Conservation (phyloP, 2,329 filamentous ascomycete genomes). For the Tricladium varicosporioides region DNA sequence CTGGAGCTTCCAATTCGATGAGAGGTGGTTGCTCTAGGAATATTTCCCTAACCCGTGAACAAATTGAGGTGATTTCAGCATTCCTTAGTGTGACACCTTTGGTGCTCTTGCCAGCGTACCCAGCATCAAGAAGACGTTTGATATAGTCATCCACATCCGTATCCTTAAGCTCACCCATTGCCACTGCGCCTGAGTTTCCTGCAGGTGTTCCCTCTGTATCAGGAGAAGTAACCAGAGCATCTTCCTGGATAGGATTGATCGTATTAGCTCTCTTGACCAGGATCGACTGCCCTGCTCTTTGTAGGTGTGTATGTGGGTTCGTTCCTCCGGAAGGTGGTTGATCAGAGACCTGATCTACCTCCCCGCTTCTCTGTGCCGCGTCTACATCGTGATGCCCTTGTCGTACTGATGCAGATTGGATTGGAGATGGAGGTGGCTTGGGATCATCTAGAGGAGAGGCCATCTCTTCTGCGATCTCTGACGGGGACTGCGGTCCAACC, state of each 20-base stretch:
- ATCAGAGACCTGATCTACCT: conserved; percentile 94
- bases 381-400: conserved; percentile 74
- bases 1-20: conserved; percentile 86
- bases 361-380: conserved; percentile 79
- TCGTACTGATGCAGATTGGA: conserved; percentile 72
- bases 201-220: conserved; percentile 45
- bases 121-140: conserved; percentile 87
- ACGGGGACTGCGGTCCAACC: conserved; percentile 27
- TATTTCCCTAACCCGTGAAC: conserved; percentile 81
- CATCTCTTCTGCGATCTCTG: conserved; percentile 36
- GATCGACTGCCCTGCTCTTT: conserved; percentile 84
- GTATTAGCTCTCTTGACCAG: conserved; percentile 71
- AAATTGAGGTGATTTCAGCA: conserved; percentile 93
- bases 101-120: conserved; percentile 93
- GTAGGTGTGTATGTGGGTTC: conserved; percentile 54
- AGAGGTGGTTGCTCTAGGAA: conserved; percentile 90
- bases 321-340: conserved; percentile 71
- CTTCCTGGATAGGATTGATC: conserved; percentile 61
- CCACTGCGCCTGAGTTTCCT: conserved; percentile 56
- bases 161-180: conserved; percentile 86
- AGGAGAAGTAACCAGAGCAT: conserved; percentile 36
- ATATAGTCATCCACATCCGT: conserved; percentile 98
- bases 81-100: conserved; percentile 98
- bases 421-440: conserved; percentile 78
- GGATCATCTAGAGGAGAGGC: conserved; percentile 49